Base-by-base conservation (phyloP, 495 filamentous ascomycete genomes). In the Aspergillus haitiensis region DNA sequence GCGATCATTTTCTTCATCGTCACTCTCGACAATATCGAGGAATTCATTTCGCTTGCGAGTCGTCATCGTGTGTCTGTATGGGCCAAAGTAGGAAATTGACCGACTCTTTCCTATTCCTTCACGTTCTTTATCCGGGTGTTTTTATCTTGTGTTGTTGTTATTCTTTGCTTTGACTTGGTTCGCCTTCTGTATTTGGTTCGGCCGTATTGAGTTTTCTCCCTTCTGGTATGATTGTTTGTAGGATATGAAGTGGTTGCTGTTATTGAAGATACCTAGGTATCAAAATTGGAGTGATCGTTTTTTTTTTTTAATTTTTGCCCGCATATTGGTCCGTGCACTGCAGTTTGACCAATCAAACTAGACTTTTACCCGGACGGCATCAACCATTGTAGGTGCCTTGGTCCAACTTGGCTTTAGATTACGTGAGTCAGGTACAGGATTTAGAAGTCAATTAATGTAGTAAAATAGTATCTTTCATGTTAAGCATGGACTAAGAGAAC, bases 31-130 rank as follows among this genome's bases (percentile, higher is more conserved):
- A 7, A 81, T 81, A 52, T 92, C 90, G 16, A 96, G 81, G 63
- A 87, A 93, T 40, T 90, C 82, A 72, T 92, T 92, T 53, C 81
- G 78, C 52, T 88, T 91, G 61, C 85, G 83, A n/a, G 80, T 74
- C 5, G 85, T 61, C 89, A 92, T 92, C 6, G 9, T 47, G 44
- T 18, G 5, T 27, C 21, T 27, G 21, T 27, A 27, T 27, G 21
- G 1, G 21, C 21, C 21, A 27, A 27, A 27, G 21, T 27, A 1
- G 21, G 21, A 27, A 27, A 3, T 27, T 27, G 21, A 27, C 21
- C 3, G 21, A 1, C 3, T 27, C 21, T 27, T 27, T 27, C 3
- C 21, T 27, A 27, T 27, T 27, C 21, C 3, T 27, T 27, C 21
- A 1, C 21, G 21, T 27, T 27, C 21, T 27, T 27, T 27, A 27